A percentile compares a stretch with the other conserved stretches of the same genome.
Conservation (phyloP, 176 grass and related monocot genomes). For the Ananas comosus region DNA sequence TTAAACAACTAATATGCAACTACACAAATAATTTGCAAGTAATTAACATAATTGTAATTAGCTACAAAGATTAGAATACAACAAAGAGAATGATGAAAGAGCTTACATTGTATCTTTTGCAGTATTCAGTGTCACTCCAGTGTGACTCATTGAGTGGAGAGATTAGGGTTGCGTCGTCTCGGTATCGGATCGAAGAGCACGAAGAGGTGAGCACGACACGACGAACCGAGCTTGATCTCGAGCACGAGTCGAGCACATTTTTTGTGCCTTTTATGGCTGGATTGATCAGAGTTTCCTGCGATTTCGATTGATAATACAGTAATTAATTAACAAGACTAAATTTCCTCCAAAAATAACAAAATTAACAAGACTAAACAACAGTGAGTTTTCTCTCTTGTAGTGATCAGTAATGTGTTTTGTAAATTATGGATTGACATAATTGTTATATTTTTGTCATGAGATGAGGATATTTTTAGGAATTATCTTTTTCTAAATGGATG, state of each 20-base stretch:
- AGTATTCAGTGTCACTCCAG: conserved; percentile 72
- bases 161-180: conserved; percentile 29
- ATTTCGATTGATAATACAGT: background rate
- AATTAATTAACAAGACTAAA: too few relatives aligned
- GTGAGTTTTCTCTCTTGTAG: too few relatives aligned
- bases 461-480: too few relatives aligned
- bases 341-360: too few relatives aligned
- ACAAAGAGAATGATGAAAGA: background rate
- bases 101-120: conserved; percentile 44
- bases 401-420: too few relatives aligned
- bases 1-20: background rate
- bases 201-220: conserved; percentile 83
- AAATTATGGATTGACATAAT: too few relatives aligned
- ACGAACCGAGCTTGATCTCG: conserved; percentile 17
- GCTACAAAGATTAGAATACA: background rate
- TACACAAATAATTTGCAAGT: too few relatives aligned
- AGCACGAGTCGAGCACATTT: conserved; percentile 72
- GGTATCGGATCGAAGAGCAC: conserved; percentile 60
- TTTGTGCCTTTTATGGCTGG: conserved; percentile 55
- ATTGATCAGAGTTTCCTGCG: conserved; percentile 41
- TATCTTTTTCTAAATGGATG: too few relatives aligned
- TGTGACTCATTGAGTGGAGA: conserved; percentile 63
- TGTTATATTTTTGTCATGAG: too few relatives aligned
- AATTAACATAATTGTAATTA: background rate
- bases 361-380: too few relatives aligned